Base-by-base conservation (phyloP, 768 basidiomycete species). In the Lanmaoa pseudosensibilis region DNA sequence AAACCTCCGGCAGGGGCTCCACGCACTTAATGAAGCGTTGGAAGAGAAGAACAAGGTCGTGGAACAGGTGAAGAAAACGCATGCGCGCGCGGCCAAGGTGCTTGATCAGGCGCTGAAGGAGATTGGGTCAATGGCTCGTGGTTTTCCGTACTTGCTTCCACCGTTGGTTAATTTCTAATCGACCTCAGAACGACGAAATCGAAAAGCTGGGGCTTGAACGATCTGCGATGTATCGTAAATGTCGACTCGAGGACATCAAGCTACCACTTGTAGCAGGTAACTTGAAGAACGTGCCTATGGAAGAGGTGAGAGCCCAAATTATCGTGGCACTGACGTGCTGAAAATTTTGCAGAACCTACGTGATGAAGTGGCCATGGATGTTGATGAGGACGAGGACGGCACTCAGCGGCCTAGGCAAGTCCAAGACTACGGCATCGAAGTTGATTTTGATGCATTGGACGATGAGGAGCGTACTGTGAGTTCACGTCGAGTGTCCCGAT, bases 21-120 rank as follows among this genome's bases (percentile, higher is more conserved):
- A 80, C 10, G 76, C 67, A 13, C 71, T 88, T 18, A 83, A 87
- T 36, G 86, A 85, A 52, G 77, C 70, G 0, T 75, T 92, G 34
- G 89, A 93, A 39, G 88, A 88, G 67, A 87, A 84, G 70, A 87
- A 78, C 4, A 87, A 86, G 69, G 74, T 70, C 1, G 86, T 95
- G 6, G 92, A 94, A 23, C 84, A 86, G 37, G 85, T 83, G 21
- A 92, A 93, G 75, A 83, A 83, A 65, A 80, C 81, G 1, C 82
- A 88, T 12, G 66, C 75, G 13, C 92, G 86, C 64, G 84, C 91
- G 3, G 79, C 83, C 11, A 92, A 87, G 66, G 81, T 80, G 0
- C 79, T 97, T 40, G 96, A 99, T 64, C 87, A 90, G 62, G 88
- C 87, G 1, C 68, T 94, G 63, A 98, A 98, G 72, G 95, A 98